Evolutionary conservation across 345 rosid species (phyloP).

Genomic region (Limnanthes douglasii): DNA sequence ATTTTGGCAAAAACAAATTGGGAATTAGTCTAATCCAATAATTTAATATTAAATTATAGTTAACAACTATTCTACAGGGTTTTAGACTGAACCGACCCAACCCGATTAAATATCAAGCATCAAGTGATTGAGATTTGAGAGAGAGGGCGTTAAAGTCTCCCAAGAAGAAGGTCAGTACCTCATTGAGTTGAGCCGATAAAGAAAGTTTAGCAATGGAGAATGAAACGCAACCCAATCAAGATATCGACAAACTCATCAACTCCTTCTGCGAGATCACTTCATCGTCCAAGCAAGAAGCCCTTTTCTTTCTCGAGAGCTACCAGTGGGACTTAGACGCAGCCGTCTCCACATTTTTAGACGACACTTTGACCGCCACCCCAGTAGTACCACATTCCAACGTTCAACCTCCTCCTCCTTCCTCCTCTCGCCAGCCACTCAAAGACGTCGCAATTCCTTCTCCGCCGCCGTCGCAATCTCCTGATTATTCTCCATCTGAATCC

Average conservation of each 20-base stretch:
- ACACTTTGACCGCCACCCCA: slow-evolving; percentile 11
- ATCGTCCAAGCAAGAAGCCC: slow-evolving; percentile 62
- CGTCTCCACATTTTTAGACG: slow-evolving; percentile 82
- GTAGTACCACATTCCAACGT: slow-evolving; percentile 10
- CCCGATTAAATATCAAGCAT: too few species aligned
- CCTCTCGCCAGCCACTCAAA: slow-evolving; percentile 8
- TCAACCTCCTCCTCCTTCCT: slow-evolving; percentile 8
- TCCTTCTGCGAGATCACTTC: slow-evolving; percentile 89
- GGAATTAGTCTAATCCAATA: too few species aligned
- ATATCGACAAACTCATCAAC: slow-evolving; percentile 20
- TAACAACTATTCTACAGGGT: too few species aligned
- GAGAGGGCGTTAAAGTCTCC: too few species aligned
- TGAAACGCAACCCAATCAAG: slow-evolving; percentile 1
- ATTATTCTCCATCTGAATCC: slow-evolving; percentile 32
- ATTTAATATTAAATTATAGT: too few species aligned
- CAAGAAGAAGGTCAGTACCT: too few species aligned
- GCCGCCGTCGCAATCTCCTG: slow-evolving; percentile 25
- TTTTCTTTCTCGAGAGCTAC: slow-evolving; percentile 77
- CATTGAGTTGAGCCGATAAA: too few species aligned
- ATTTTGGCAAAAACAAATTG: too few species aligned
- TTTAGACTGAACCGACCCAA: too few species aligned
- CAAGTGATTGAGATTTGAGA: too few species aligned
- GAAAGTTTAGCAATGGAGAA: too few species aligned
- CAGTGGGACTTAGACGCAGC: slow-evolving; percentile 88
- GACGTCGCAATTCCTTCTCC: slow-evolving; percentile 11